Percentiles rank a stretch among this genome's conserved stretches.
phyloP scores from a whole-genome alignment of 768 basidiomycete genomes.

The Tremella fuciformis region DNA sequence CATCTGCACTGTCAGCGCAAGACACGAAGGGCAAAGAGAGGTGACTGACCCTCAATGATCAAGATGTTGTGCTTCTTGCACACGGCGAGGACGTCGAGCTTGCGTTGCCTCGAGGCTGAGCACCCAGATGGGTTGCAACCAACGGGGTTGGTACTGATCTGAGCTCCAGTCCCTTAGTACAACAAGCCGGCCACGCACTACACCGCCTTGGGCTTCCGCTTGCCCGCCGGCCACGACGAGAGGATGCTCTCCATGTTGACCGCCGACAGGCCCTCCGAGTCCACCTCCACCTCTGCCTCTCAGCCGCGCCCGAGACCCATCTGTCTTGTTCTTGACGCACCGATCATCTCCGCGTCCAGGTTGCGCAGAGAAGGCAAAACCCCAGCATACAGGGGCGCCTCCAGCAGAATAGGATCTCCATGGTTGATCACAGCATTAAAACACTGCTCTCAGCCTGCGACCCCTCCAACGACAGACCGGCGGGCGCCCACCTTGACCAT shows the following conservation, averaged over 20 bases:
- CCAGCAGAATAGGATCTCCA: conserved; percentile 76
- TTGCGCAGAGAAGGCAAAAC: conserved; percentile 49
- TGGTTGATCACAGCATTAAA: conserved; percentile 68
- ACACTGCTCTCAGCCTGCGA: conserved; percentile 57
- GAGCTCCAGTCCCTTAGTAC: not conserved
- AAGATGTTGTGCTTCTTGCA: conserved; percentile 71
- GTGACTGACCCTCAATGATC: conserved; percentile 73
- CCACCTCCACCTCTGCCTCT: conserved; percentile 69
- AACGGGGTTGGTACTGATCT: conserved; percentile 52
- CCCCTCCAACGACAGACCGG: not conserved
- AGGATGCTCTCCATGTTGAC: conserved; percentile 63
- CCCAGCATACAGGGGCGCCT: conserved; percentile 57
- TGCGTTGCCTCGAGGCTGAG: conserved; percentile 69
- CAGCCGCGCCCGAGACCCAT: not conserved
- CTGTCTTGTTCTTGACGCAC: conserved; percentile 31
- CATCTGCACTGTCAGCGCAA: conserved; percentile 57
- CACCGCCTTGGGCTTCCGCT: conserved; percentile 70
- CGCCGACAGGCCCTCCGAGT: conserved; percentile 67
- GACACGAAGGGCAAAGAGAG: not conserved
- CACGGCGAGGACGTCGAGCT: conserved; percentile 64
- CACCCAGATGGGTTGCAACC: conserved; percentile 85
- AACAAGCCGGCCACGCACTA: conserved; percentile 59
- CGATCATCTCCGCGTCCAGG: conserved; percentile 44
- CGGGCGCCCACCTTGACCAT: conserved; percentile 68
- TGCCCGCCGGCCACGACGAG: conserved; percentile 69